Base-by-base conservation (phyloP, 2,329 filamentous ascomycete genomes). In the Oidium heveae region DNA sequence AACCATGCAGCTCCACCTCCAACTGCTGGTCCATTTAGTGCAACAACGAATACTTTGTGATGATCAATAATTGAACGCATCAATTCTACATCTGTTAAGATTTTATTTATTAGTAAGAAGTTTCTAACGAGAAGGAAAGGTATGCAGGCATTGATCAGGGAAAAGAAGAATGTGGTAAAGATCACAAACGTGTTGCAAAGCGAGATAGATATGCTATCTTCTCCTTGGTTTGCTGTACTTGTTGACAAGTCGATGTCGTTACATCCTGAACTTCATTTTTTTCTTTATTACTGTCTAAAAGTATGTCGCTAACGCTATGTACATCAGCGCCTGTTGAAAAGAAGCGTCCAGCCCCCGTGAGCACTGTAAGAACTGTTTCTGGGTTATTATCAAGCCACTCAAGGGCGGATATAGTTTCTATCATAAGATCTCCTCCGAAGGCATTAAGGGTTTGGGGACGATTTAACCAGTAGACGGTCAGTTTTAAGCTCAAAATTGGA, bases 1-100 rank as follows among this genome's bases (percentile, higher is more conserved):
- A 74, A 74, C 71, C 72, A 74, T 9, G 71, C 71, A 20, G 70
- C 71, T 12, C 72, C 71, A 20, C 69, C 71, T 18, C 71, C 72
- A 13, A 74, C 70, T 8, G 64, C 71, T 0, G 71, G 71, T 12
- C 72, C 71, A 61, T 74, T 74, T 28, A 74, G 63, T 0, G 71
- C 72, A 3, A 74, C 66, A 39, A 74, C 67, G 51, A 74, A 67
- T 16, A 74, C 70, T 62, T 74, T 74, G 8, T 62, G 65, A 62
- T 74, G 72, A 61, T 73, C 70, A 59, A 72, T 72, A 58, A 73
- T 68, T 28, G 65, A 67, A 53, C 69, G 68, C 53, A 72, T 64
- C 53, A 72, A 61, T 60, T 68, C 65, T 8, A 63, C 60, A 37
- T 58, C 63, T 63, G 41, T 12, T 50, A 33, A 51, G n/a, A 9